Conservation (phyloP, 2,329 filamentous ascomycete genomes). For the Rhynchosporium secalis region DNA sequence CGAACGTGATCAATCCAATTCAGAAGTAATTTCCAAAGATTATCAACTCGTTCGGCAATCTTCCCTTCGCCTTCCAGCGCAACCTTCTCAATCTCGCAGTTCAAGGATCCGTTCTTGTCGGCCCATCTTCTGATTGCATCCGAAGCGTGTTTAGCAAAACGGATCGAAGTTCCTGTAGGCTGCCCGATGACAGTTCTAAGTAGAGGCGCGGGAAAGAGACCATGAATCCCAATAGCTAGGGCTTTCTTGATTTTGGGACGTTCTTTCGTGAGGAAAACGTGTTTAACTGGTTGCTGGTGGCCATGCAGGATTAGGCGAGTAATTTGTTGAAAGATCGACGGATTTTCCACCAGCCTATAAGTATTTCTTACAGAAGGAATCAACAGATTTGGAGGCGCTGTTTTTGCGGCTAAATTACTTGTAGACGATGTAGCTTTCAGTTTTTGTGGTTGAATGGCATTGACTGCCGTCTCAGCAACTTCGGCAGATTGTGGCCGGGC, state of each 20-base stretch:
- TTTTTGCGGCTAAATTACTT: constrained; percentile 36
- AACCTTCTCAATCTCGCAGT: constrained; percentile 87
- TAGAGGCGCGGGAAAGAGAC: constrained; percentile 84
- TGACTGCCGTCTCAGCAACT: constrained; percentile 27
- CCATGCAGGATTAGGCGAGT: constrained; percentile 57
- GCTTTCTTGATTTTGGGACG: constrained; percentile 77
- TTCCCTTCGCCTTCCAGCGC: constrained; percentile 93
- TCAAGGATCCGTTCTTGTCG: constrained; percentile 67
- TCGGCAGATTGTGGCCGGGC: constrained; percentile 32
- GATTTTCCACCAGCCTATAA: constrained; percentile 65
- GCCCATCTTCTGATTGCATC: constrained; percentile 83
- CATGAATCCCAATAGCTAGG: constrained; percentile 90
- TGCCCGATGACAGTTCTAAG: constrained; percentile 91
- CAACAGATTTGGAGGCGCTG: constrained; percentile 58
- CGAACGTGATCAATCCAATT: constrained; percentile 94
- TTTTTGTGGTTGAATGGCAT: constrained; percentile 20
- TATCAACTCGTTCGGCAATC: constrained; percentile 84
- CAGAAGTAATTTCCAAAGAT: constrained; percentile 89
- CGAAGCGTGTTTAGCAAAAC: constrained; percentile 86
- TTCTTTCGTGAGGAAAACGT: constrained; percentile 71
- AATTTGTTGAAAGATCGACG: constrained; percentile 70
- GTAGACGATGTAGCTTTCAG: constrained; percentile 27
- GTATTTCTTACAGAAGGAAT: constrained; percentile 69
- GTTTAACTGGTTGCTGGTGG: constrained; percentile 58
- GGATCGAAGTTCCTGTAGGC: constrained; percentile 90